Base-by-base conservation (phyloP, 1,284 basidiomycete genomes). In the Ceratobasidium sp. region DNA sequence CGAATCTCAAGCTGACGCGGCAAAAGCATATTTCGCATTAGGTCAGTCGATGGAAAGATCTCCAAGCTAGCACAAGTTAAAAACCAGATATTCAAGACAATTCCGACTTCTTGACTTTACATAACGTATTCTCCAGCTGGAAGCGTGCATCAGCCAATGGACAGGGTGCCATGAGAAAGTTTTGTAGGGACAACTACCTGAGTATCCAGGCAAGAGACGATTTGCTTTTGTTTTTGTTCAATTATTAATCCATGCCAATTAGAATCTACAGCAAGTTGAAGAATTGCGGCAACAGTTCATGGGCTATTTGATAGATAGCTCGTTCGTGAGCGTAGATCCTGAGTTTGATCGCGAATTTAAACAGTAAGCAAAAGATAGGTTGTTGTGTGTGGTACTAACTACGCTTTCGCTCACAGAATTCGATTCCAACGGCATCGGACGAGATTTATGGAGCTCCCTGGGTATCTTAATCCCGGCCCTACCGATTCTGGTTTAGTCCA, bases 241-340 rank as follows among this genome's bases (percentile, higher is more conserved):
- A 19, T 33, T 47, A 33, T 51, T 41, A 53, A 48, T 33, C 24
- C 36, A 2, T 33, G 1, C 72, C 31, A 48, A 53, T 1, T 82
- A 97, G 90, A 98, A 96, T 79, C 84, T 99, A 74, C 91, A 96
- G 82, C 96, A 98, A 82, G 98, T 99, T 62, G 98, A 99, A 81
- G 98, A 99, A 81, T 87, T 99, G 36, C 91, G 97, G 6, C 96
- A 98, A 80, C 97, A 99, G 82, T 93, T 98, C 79, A 86, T 99
- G 51, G 90, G 93, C 87, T 94, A 78, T 78, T 60, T 71, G 56
- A 71, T 71, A 19, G 67, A 71, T 24, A 71, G 67, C 56, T 56
- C 53, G n/a, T 71, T 71, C 19, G 31, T 71, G 7, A 71, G 17
- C 45, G 67, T 71, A 19, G 29, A 36, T 24, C 22, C 54, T 24